phyloP scores from a whole-genome alignment of 2,329 filamentous ascomycete species.

The Verticillium tricorpus region DNA sequence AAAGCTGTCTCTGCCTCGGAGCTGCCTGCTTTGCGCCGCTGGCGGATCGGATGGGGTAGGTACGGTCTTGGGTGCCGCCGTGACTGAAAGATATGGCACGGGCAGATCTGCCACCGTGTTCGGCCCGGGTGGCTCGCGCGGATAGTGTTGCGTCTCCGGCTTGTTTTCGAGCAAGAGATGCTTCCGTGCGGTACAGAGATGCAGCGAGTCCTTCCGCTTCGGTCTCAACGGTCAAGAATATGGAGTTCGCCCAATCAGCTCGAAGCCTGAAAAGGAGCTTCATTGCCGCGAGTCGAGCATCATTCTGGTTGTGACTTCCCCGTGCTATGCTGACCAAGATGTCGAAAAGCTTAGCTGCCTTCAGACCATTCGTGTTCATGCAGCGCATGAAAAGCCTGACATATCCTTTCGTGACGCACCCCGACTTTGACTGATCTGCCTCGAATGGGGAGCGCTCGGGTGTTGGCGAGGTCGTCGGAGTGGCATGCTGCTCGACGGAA shows the following conservation, averaged over 20 bases:
- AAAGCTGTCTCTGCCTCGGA: slow-evolving; percentile 46
- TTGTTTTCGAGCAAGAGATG: slow-evolving; percentile 44
- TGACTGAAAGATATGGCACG: slow-evolving; percentile 52
- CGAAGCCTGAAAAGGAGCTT: slow-evolving; percentile 78
- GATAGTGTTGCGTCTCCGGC: slow-evolving; percentile 46
- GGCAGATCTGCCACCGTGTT: slow-evolving; percentile 36
- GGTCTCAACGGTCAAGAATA: slow-evolving; percentile 66
- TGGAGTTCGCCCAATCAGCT: slow-evolving; percentile 73
- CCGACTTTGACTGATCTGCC: slow-evolving; percentile 51
- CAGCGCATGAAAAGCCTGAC: slow-evolving; percentile 72
- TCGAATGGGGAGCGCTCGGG: slow-evolving; percentile 15
- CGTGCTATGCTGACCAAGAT: slow-evolving; percentile 60
- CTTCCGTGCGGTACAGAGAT: slow-evolving; percentile 62
- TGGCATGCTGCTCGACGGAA: slow-evolving; percentile 26
- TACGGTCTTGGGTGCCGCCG: slow-evolving; percentile 37
- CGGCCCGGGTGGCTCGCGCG: slow-evolving; percentile 37
- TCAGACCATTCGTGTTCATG: slow-evolving; percentile 61
- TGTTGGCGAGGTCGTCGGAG: slow-evolving; percentile 17
- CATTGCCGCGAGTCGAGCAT: slow-evolving; percentile 69
- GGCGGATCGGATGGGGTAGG: slow-evolving; percentile 32
- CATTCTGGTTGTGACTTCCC: slow-evolving; percentile 54
- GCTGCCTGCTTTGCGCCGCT: slow-evolving; percentile 30
- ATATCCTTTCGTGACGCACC: slow-evolving; percentile 67
- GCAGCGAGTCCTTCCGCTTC: slow-evolving; percentile 72
- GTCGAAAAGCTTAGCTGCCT: slow-evolving; percentile 59